A percentile compares a stretch with the other conserved stretches of the same genome.
These are phyloP conservation scores for Myxozyma kluyveri DNA, from an alignment of 805 yeast genomes.

Conservation along the genomic window DNA sequence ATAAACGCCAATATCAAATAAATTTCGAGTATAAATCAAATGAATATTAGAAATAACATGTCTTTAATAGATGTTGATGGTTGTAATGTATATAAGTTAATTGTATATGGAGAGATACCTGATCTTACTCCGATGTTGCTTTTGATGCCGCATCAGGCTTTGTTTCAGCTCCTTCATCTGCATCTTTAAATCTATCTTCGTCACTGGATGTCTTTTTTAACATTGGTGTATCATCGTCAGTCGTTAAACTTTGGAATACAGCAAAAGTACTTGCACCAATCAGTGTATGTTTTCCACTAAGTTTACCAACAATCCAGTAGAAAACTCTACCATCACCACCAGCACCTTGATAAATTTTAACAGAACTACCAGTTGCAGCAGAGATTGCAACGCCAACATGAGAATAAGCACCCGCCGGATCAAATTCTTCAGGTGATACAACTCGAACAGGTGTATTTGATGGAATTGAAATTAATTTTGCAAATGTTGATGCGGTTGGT, in stretches of 20 bases:
- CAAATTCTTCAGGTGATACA: constrained; percentile 16
- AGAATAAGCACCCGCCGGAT: constrained; percentile 19
- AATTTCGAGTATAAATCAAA: too few relatives aligned
- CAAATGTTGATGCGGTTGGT: constrained; percentile 10
- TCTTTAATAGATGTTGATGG: too few relatives aligned
- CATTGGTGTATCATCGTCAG: too few relatives aligned
- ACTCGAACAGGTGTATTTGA: constrained; percentile 13
- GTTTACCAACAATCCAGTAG: constrained; percentile 24
- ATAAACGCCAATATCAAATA: too few relatives aligned
- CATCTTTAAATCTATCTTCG: too few relatives aligned
- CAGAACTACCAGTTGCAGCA: constrained; percentile 24
- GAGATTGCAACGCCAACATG: constrained; percentile 12
- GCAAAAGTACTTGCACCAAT: constrained; percentile 23
- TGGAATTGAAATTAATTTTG: constrained; percentile 9
- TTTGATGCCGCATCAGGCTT: too few relatives aligned
- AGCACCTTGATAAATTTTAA: constrained; percentile 14
- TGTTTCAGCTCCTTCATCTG: too few relatives aligned
- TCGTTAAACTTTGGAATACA: too few relatives aligned
- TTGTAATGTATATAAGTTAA: too few relatives aligned
- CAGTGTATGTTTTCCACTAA: constrained; percentile 8
- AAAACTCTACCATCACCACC: constrained; percentile 15
- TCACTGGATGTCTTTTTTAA: not conserved
- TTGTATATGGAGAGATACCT: too few relatives aligned
- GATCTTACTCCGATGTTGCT: too few relatives aligned
- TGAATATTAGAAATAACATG: too few relatives aligned